Base-by-base conservation (phyloP, 73 alveolate genomes). In the Diophrys sp. region DNA sequence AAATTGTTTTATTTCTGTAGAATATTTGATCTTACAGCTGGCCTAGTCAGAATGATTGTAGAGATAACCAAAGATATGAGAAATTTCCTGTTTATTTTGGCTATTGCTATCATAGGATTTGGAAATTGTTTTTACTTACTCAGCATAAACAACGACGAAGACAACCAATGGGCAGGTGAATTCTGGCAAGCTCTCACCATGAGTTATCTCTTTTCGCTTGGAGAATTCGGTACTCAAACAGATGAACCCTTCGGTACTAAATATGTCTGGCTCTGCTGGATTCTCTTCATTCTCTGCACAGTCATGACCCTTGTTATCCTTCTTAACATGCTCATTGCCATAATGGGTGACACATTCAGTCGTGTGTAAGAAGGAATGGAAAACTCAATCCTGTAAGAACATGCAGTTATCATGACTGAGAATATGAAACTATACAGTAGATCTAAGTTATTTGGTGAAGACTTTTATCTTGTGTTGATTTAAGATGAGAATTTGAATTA, bases 11-110 rank as follows among this genome's bases (percentile, higher is more conserved):
- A 77, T 54, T 66, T 83, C 24, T 71, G 78, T 1, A 62, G 91
- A 70, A 25, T 83, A 29, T 83, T 83, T 69, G 57, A 56, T 24
- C 73, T 75, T 33, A 83, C 91, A 1, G 85, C 91, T 14, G 70
- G 78, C 44, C 32, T 83, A 1, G 76, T 83, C 1, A 83, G 91
- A 32, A 83, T 83, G 91, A 77, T 83, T 31, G 75, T 75, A 14
- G 91, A 83, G 30, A 77, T 83, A 11, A 23, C 29, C 23, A 68
- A 29, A 29, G 87, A 83, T 32, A 77, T 83, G 87, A 75, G 14
- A 32, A 54, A 30, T 54, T 83, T 83, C 72, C 55, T 78, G 54
- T 34, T 62, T 2, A 79, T 79, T 18, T 57, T 75, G 23, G 28
- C 31, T 28, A 67, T 77, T 77, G 87, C 83, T 0, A 77, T 83